Evolutionary conservation across 257 asterid genomes (phyloP).

Genomic region (Nicotiana sylvestris): DNA sequence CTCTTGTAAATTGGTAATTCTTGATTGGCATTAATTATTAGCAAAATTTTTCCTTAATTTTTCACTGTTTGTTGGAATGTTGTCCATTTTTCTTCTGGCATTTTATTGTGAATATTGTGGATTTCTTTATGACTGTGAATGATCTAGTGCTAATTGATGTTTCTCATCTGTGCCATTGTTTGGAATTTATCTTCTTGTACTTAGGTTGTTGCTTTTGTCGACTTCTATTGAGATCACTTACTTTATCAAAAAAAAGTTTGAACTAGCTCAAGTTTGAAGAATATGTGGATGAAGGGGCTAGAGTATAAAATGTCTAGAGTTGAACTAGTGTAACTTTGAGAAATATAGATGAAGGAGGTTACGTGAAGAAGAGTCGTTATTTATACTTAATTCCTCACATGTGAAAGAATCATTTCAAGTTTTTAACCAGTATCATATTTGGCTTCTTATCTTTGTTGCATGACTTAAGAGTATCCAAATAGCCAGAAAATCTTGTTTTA

Average conservation of each 20-base stretch:
- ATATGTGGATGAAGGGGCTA: no score
- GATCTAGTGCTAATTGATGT: neutral
- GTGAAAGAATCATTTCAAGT: neutral
- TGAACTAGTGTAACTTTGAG: neutral
- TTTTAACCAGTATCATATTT: neutral
- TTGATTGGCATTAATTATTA: slow-evolving; percentile 32
- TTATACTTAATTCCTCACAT: neutral
- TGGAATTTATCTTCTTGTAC: neutral
- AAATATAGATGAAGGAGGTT: neutral
- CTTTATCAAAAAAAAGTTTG: no score
- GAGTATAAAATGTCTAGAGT: no score
- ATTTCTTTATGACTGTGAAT: neutral
- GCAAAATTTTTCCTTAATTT: neutral
- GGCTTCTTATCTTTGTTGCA: neutral
- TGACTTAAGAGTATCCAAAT: neutral
- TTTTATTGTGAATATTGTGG: slow-evolving; percentile 7
- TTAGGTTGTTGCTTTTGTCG: neutral
- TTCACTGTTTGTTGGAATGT: neutral
- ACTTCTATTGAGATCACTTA: no score
- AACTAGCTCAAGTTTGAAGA: no score
- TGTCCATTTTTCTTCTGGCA: slow-evolving; percentile 4
- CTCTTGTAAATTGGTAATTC: slow-evolving; percentile 76
- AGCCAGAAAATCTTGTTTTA: neutral
- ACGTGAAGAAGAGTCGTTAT: neutral
- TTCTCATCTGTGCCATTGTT: neutral